Percentiles rank a stretch among this genome's conserved stretches.
Conservation (phyloP, 148 eudicot genomes). For the Beta vulgaris region DNA sequence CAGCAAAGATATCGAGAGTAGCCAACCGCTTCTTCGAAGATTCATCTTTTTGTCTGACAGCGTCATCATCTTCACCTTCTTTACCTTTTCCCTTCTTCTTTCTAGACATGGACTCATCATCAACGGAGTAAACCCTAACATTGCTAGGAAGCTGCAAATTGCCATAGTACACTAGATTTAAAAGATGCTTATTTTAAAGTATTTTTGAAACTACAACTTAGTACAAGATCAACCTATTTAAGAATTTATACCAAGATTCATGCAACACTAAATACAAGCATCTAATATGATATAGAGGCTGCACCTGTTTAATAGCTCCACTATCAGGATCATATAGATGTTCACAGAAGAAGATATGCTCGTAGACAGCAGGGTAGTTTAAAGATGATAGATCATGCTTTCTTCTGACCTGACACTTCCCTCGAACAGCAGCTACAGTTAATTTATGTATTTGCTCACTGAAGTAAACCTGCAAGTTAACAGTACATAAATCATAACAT, state of each 20-base stretch:
- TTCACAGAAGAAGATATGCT: constrained; percentile 88
- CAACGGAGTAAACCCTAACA: constrained; percentile 45
- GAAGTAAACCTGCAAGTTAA: constrained; percentile 64
- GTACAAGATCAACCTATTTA: too few relatives aligned
- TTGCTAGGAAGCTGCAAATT: constrained; percentile 62
- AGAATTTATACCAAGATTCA: constrained; percentile 1
- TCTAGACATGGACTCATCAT: constrained; percentile 45
- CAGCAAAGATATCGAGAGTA: constrained; percentile 95
- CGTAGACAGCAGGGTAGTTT: constrained; percentile 48
- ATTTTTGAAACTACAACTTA: background rate
- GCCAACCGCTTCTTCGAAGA: constrained; percentile 37
- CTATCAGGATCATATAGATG: constrained; percentile 65
- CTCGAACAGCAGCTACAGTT: constrained; percentile 51
- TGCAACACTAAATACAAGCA: background rate
- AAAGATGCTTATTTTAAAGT: background rate
- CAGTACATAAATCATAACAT: background rate
- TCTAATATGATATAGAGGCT: background rate
- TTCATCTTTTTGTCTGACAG: constrained; percentile 31
- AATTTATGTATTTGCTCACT: constrained; percentile 62
- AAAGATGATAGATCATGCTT: constrained; percentile 58
- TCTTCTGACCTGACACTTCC: constrained; percentile 80
- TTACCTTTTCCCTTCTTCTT: constrained; percentile 85
- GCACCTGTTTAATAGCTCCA: constrained; percentile 86
- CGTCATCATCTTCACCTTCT: constrained; percentile 56
- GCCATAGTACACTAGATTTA: background rate